These are phyloP conservation scores for Neurospora sp. DNA, from an alignment of 495 filamentous ascomycete species.

Conservation along the genomic window DNA sequence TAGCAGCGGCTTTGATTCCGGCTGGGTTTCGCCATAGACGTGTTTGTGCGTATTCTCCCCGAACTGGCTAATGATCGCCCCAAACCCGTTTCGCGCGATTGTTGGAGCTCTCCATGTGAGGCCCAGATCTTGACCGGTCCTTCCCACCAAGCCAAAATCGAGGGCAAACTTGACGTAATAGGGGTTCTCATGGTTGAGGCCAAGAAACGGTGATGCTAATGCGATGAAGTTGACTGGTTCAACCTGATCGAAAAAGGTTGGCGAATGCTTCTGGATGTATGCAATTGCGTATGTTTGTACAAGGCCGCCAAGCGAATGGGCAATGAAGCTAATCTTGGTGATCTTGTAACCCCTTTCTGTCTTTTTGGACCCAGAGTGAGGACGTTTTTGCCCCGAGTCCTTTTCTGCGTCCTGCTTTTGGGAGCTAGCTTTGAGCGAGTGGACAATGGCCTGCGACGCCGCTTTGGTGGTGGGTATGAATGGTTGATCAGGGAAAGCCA, in stretches of 20 bases:
- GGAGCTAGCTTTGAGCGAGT: slow-evolving; percentile 18
- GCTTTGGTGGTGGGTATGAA: slow-evolving; percentile 60
- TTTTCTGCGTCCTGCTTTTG: slow-evolving; percentile 19
- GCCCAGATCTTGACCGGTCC: slow-evolving; percentile 89
- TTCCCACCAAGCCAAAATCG: slow-evolving; percentile 88
- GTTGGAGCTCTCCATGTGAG: slow-evolving; percentile 88
- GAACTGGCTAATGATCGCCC: slow-evolving; percentile 69
- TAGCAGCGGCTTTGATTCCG: slow-evolving; percentile 77
- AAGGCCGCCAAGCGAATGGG: slow-evolving; percentile 83
- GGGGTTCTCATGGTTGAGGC: slow-evolving; percentile 94
- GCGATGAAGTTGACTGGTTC: slow-evolving; percentile 87
- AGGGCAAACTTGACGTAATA: slow-evolving; percentile 94
- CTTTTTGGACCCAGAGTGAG: slow-evolving; percentile 25
- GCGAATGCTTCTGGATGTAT: slow-evolving; percentile 94
- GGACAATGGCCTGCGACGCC: slow-evolving; percentile 27
- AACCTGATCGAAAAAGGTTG: slow-evolving; percentile 78
- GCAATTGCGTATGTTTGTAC: slow-evolving; percentile 93
- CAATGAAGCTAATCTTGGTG: slow-evolving; percentile 93
- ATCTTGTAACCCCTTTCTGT: slow-evolving; percentile 59
- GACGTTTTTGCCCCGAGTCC: slow-evolving; percentile 20
- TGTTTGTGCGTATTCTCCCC: slow-evolving; percentile 53
- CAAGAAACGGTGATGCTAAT: slow-evolving; percentile 83
- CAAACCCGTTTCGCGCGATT: slow-evolving; percentile 75
- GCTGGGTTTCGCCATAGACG: slow-evolving; percentile 54
- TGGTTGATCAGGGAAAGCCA: slow-evolving; percentile 88